Base-by-base conservation (phyloP, 192 early-diverging fungal species). In the Coemansia sp. region DNA sequence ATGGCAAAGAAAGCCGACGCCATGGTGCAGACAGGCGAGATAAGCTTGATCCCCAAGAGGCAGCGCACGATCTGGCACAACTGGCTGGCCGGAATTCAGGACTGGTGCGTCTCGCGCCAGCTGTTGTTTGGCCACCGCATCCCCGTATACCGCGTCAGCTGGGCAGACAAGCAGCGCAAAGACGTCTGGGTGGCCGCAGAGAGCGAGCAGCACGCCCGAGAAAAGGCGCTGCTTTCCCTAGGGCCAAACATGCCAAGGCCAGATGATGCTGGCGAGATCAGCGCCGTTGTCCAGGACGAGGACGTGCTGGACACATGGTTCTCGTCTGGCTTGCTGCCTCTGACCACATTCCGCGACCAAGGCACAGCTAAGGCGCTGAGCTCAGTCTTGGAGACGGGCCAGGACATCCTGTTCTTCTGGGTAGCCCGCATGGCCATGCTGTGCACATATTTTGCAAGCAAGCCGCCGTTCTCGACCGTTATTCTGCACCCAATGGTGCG, bases 301-400 rank as follows among this genome's bases (percentile, higher is more conserved):
- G 97, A 98, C 70, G 97, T 98, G 19, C 70, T 98, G 19, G 97
- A 98, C 69, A 98, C 97, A 3, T 98, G 97, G 95, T 98, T 98
- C 63, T 97, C 95, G 14, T 92, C 94, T 18, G 94, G 85, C 6
- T 83, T 98, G 23, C 85, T 95, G 82, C 97, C 97, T 7, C 81
- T 98, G 29, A 90, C 94, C 8, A 81, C 81, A 19, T 76, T 89
- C n/a, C n/a, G n/a, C 14, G 67, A 61, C 55, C 39, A 19, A 72
- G 69, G 24, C 81, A 78, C 81, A 75, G 73, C 30, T 20, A 49
- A 14, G 25, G 60, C 69, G 0, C 92, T 95, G 18, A 88, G 88
- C 60, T 78, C 84, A 8, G 62, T 97, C 22, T 85, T 98, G 58
- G 95, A 97, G 69, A 97, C 97, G 22, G 97, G 97, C 0, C 88